Evolutionary conservation across 345 rosid genomes (phyloP).

Genomic region (Lepidium aucheri): DNA sequence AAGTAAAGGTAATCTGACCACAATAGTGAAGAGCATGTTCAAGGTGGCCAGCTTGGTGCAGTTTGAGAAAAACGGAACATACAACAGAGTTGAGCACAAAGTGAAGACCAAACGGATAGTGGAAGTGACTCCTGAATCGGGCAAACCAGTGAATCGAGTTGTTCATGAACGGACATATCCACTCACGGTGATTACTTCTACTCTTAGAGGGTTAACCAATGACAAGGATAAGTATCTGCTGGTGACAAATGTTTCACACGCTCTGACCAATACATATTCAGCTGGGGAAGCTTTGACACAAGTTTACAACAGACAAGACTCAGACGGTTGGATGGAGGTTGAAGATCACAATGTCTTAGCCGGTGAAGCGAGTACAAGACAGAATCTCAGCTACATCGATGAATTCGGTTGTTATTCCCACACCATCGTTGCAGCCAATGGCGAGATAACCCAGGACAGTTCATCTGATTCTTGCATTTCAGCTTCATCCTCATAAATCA

Average conservation of each 20-base stretch:
- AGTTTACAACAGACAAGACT: conserved; percentile 41
- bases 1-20: conserved; percentile 54
- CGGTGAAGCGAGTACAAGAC: conserved; percentile 45
- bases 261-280: conserved; percentile 26
- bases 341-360: conserved; percentile 57
- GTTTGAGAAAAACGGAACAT: conserved; percentile 40
- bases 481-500: conserved; percentile 5
- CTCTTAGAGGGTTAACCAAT: conserved; percentile 28
- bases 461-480: conserved; percentile 38
- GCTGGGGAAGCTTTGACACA: conserved; percentile 24
- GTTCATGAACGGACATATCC: conserved; percentile 38
- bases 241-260: conserved; percentile 59
- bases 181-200: conserved; percentile 42
- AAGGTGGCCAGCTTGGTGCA: conserved; percentile 37
- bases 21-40: conserved; percentile 32
- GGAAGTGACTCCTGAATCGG: conserved; percentile 31
- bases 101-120: conserved; percentile 34
- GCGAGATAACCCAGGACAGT: conserved; percentile 34
- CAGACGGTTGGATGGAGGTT: conserved; percentile 78
- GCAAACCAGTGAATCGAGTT: conserved; percentile 11
- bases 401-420: conserved; percentile 44
- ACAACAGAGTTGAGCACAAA: conserved; percentile 42
- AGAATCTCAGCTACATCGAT: conserved; percentile 39
- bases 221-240: conserved; percentile 33
- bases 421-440: conserved; percentile 31